phyloP scores from a whole-genome alignment of 148 eudicot genomes.

The Gaultheria prostrata region DNA sequence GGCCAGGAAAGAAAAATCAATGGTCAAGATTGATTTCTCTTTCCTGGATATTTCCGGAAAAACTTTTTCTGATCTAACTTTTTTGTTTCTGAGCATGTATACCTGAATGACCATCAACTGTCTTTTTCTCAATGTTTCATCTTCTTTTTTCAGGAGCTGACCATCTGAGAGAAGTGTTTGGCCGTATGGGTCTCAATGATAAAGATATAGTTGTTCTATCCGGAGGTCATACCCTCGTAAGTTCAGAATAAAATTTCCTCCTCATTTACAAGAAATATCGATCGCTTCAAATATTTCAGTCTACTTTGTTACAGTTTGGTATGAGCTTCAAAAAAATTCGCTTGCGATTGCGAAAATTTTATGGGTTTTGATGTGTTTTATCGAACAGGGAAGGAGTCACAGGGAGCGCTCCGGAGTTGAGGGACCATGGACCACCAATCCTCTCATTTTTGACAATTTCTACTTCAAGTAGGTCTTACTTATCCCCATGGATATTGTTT shows the following conservation, averaged over 20 bases:
- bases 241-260: not conserved
- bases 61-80: no score
- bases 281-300: not conserved
- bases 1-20: no score
- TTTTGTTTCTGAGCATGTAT: no score
- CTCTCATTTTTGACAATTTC: slow-evolving; percentile 76
- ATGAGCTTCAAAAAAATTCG: not conserved
- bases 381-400: slow-evolving; percentile 84
- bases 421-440: slow-evolving; percentile 88
- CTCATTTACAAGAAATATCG: not conserved
- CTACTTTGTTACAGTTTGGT: not conserved
- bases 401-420: slow-evolving; percentile 92
- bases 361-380: not conserved
- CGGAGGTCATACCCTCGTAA: slow-evolving; percentile 88
- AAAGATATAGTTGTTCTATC: slow-evolving; percentile 85
- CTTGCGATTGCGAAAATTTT: not conserved
- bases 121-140: not conserved
- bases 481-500: not conserved
- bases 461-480: slow-evolving; percentile 59
- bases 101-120: not conserved
- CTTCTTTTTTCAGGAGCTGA: slow-evolving; percentile 50
- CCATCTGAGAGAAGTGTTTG: slow-evolving; percentile 76
- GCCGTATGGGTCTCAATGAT: slow-evolving; percentile 86
- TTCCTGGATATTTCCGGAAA: no score
- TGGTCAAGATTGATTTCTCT: no score